A percentile compares a stretch with the other conserved stretches of the same genome.
Conservation (phyloP, 352 stramenopile species). For the Phytophthora ohioensis region DNA sequence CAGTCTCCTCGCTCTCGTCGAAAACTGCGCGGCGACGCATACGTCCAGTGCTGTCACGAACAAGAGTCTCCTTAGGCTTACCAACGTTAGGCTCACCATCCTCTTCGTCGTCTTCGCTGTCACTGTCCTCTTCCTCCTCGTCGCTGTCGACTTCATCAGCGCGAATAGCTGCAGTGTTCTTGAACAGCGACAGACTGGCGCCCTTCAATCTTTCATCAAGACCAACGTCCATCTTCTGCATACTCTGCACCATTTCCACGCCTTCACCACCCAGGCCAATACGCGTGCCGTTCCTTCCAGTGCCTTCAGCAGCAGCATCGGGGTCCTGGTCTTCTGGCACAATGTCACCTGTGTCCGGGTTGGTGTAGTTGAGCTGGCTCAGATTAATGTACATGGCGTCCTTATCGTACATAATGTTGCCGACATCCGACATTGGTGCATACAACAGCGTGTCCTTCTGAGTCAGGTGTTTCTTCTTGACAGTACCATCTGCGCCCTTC, state of each 20-base stretch:
- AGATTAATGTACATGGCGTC: constrained; percentile 99
- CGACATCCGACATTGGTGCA: constrained; percentile 94
- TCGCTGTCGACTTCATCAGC: constrained; percentile 83
- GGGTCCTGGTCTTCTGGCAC: constrained; percentile 66
- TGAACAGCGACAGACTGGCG: constrained; percentile 96
- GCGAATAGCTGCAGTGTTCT: constrained; percentile 89
- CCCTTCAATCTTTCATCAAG: constrained; percentile 96
- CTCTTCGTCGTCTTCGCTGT: constrained; percentile 65
- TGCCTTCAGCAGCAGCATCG: constrained; percentile 35
- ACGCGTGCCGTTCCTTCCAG: constrained; percentile 35
- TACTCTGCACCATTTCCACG: constrained; percentile 94
- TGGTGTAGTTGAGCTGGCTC: constrained; percentile 94
- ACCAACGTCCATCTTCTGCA: constrained; percentile 92
- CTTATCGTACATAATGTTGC: constrained; percentile 98
- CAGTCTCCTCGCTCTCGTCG: constrained; percentile 54
- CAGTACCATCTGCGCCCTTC: constrained; percentile 51
- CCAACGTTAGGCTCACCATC: constrained; percentile 54
- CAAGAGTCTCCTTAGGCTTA: constrained; percentile 73
- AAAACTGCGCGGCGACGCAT: constrained; percentile 85
- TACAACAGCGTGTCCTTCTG: constrained; percentile 95
- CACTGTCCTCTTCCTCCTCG: constrained; percentile 60
- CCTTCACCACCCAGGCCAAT: constrained; percentile 76
- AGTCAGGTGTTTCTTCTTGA: constrained; percentile 91
- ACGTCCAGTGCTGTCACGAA: constrained; percentile 73
- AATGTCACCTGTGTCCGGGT: constrained; percentile 86